Percentiles rank a stretch among this genome's conserved stretches.
These are phyloP conservation scores for Drechslerella dactyloides DNA, from an alignment of 2,329 filamentous ascomycete species.

Conservation along the genomic window DNA sequence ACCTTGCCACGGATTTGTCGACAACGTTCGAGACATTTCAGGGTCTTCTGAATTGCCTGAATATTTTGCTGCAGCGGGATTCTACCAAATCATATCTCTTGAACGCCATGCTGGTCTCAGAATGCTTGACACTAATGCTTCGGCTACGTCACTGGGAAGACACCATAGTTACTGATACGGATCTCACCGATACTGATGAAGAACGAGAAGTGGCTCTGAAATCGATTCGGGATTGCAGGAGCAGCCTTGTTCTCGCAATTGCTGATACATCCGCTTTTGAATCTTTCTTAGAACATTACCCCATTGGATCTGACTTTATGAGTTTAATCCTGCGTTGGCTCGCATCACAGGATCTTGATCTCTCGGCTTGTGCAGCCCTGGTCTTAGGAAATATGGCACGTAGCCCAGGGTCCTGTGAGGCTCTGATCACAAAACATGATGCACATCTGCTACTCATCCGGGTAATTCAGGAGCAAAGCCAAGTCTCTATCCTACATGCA, in stretches of 20 bases:
- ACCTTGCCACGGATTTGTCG: neutral
- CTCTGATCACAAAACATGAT: conserved; percentile 58
- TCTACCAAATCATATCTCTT: conserved; percentile 8
- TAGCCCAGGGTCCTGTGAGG: conserved; percentile 59
- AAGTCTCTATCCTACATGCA: conserved; percentile 60
- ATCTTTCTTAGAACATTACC: conserved; percentile 56
- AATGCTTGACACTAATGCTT: conserved; percentile 16
- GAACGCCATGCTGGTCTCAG: neutral
- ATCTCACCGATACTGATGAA: conserved; percentile 2
- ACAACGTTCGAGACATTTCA: conserved; percentile 19
- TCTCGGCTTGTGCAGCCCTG: conserved; percentile 61
- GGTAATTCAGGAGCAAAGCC: conserved; percentile 57
- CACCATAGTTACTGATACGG: neutral
- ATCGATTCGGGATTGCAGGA: conserved; percentile 48
- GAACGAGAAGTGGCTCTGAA: conserved; percentile 19
- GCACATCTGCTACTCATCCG: conserved; percentile 59
- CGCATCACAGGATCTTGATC: conserved; percentile 58
- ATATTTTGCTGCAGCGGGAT: conserved; percentile 7
- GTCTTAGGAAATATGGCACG: conserved; percentile 62
- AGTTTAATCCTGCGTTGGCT: conserved; percentile 58
- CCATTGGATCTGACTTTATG: conserved; percentile 58
- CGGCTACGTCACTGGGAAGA: conserved; percentile 32
- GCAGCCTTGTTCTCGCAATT: conserved; percentile 47
- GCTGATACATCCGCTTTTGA: conserved; percentile 52
- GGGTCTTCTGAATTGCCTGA: conserved; percentile 15